A percentile compares a stretch with the other conserved stretches of the same genome.
Conservation (phyloP, 805 yeast species). For the Candida namnaoensis region DNA sequence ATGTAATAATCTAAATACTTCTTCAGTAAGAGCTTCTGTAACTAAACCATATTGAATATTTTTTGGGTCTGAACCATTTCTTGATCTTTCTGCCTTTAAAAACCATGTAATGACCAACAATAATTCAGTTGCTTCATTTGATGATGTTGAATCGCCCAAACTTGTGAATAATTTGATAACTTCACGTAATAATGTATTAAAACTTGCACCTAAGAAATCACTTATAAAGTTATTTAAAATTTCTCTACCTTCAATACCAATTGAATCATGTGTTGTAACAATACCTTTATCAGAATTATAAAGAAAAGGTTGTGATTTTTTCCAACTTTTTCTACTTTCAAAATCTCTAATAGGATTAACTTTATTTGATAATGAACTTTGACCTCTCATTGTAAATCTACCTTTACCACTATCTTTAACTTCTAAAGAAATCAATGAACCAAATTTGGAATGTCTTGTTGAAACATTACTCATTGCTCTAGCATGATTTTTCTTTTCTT, state of each 20-base stretch:
- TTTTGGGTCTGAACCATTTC: constrained; percentile 16
- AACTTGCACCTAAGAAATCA: constrained; percentile 65
- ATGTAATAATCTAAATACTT: constrained; percentile 44
- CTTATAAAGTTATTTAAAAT: constrained; percentile 36
- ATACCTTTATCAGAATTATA: constrained; percentile 20
- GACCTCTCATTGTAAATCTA: constrained; percentile 65
- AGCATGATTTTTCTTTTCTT: constrained; percentile 49
- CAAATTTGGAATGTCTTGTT: constrained; percentile 85
- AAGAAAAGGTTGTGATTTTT: constrained; percentile 23
- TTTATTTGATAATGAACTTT: constrained; percentile 45
- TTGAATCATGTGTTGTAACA: constrained; percentile 19
- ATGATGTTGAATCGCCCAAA: constrained; percentile 20
- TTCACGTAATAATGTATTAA: constrained; percentile 53
- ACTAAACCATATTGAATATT: constrained; percentile 33
- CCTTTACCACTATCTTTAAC: constrained; percentile 39
- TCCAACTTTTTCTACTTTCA: constrained; percentile 66
- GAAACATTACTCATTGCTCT: constrained; percentile 41
- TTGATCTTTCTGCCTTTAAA: constrained; percentile 49
- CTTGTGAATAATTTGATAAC: constrained; percentile 39
- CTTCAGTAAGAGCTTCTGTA: constrained; percentile 51
- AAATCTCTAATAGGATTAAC: constrained; percentile 51
- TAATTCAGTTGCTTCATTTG: constrained; percentile 27
- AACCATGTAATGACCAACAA: constrained; percentile 69
- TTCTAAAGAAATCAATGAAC: constrained; percentile 71
- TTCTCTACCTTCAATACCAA: constrained; percentile 19